Base-by-base conservation (phyloP, 1,284 basidiomycete species). In the Cystobasidium sp. region DNA sequence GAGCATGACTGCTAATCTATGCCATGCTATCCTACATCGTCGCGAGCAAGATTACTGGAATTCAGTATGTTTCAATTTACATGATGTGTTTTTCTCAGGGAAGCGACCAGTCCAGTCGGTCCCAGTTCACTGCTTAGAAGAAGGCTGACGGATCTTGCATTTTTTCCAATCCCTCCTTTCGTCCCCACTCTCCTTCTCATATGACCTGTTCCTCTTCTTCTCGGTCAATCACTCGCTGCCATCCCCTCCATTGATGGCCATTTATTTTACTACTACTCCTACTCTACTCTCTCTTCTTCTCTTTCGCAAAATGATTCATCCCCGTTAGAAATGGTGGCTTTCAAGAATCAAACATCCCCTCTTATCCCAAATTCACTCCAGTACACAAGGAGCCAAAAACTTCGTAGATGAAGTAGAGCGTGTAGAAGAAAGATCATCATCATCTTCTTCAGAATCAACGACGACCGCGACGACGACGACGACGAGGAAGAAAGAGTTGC, bases 1-100 rank as follows among this genome's bases (percentile, higher is more conserved):
- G 43, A 74, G 67, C 49, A 68, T 68, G 72, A 74, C 67, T 55
- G 67, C 65, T 1, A 69, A 74, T 51, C 46, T 63, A 31, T 59
- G 46, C 20, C 72, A 74, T 24, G 72, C 72, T 24, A 68, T 74
- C 16, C 37, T 74, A 44, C 72, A 74, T 59, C 65, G 72, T 3
- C 37, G 72, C 9, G 72, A 74, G 41, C 52, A 61, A 51, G 70
- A 73, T 31, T 73, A 65, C 52, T 73, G 70, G 70, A 73, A 73
- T 59, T 52, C 46, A 10, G 72, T 74, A 62, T 18, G 72, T 66
- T 24, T 24, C 39, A 31, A 31, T 56, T 3, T 14, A 14, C 24
- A 14, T n/a, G 31, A 31, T n/a, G n/a, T n/a, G n/a, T n/a, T n/a
- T n/a, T n/a, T n/a, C n/a, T n/a, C n/a, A n/a, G n/a, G n/a, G n/a